Base-by-base conservation (phyloP, 2,329 filamentous ascomycete genomes). In the Apiospora malaysiana region DNA sequence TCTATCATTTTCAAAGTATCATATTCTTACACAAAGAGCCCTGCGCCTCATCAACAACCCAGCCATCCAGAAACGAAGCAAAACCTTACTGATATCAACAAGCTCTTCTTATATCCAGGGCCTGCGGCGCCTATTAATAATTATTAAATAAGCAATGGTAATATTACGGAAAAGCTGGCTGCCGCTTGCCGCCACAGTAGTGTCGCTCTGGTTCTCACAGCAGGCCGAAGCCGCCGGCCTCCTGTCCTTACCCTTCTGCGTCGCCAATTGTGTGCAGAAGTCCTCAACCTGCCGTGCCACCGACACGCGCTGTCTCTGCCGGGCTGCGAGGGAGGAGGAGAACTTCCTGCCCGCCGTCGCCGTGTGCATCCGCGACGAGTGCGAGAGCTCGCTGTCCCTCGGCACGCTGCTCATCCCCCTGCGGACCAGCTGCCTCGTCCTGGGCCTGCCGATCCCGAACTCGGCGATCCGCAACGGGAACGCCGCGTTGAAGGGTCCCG, bases 321-420 rank as follows among this genome's bases (percentile, higher is more conserved):
- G 18, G 9, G 76, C 70, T 76, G 32, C 32, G 16, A 18, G 77
- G 25, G 79, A 80, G 7, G 71, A 71, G 32, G 77, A 74, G 1
- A 76, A 75, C 45, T 80, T 84, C 69, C 78, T 85, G 7, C 77
- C 80, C 21, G 77, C 80, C 49, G 78, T 82, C 42, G 76, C 81
- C 21, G 76, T 76, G n/a, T 84, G 83, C 75, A 81, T 82, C 75
- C 81, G 79, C 75, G 76, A 77, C 70, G 78, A 78, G 72, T 85
- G 83, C 76, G 71, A 77, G 18, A 70, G 77, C 27, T 74, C 77
- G 59, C 73, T 83, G 42, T 79, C 78, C 66, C 78, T 79, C 37
- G 73, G 74, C 37, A 73, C 78, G 42, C 77, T 84, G 68, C 78
- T 79, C 42, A 73, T 73, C 37, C 73, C 78, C 43, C 77, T 84